These are phyloP conservation scores for Kodamaea jinghongensis DNA, from an alignment of 805 yeast genomes.

Conservation along the genomic window DNA sequence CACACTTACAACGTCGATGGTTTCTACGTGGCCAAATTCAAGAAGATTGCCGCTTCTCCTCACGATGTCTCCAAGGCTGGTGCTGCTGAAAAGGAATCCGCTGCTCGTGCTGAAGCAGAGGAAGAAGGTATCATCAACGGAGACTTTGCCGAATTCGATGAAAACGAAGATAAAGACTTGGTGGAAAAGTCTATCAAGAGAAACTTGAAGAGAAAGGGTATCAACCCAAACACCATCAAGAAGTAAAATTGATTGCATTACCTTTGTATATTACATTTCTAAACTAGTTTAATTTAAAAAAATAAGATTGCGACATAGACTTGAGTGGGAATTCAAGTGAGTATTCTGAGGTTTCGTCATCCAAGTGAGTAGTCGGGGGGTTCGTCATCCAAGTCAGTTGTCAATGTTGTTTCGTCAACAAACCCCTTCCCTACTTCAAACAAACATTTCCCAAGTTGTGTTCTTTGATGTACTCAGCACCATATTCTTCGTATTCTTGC, in stretches of 20 bases:
- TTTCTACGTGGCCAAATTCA: constrained; percentile 94
- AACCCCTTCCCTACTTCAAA: constrained; percentile 21
- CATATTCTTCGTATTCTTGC: constrained; percentile 82
- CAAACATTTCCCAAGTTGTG: constrained; percentile 71
- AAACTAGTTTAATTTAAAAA: too few species aligned
- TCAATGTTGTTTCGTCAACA: too few species aligned
- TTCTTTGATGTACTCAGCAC: constrained; percentile 84
- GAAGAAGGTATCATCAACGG: constrained; percentile 80
- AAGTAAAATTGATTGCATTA: constrained; percentile 13
- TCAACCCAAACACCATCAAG: constrained; percentile 53
- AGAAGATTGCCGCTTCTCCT: constrained; percentile 83
- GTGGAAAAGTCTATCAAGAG: constrained; percentile 68
- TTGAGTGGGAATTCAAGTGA: too few species aligned
- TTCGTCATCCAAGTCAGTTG: too few species aligned
- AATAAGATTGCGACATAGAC: too few species aligned
- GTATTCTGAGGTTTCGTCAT: too few species aligned
- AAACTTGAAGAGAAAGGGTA: constrained; percentile 65
- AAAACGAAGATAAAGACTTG: constrained; percentile 69
- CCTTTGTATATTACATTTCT: constrained; percentile 8
- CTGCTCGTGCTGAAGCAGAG: constrained; percentile 77
- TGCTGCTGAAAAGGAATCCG: constrained; percentile 78
- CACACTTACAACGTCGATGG: constrained; percentile 99
- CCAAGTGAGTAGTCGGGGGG: too few species aligned
- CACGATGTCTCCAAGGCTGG: constrained; percentile 84
- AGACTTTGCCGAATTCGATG: constrained; percentile 82